Conservation (phyloP, 2,329 filamentous ascomycete genomes). For the Penicillium palitans region DNA sequence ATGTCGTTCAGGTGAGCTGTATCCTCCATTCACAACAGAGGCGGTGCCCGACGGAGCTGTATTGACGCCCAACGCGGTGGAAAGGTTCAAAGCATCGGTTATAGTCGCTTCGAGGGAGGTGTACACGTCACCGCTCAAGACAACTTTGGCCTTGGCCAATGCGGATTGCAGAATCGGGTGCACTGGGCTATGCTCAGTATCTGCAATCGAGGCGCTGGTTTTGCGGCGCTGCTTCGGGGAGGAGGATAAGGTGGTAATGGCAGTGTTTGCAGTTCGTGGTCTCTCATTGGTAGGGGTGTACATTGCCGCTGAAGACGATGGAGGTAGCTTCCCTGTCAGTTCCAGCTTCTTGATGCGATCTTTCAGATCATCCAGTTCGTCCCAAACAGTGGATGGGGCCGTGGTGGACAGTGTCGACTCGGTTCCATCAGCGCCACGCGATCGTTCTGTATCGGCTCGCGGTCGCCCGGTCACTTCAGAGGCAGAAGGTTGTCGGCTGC, state of each 20-base stretch:
- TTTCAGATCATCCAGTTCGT: conserved; percentile 93
- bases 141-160: conserved; percentile 71
- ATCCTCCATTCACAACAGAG: conserved; percentile 40
- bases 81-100: conserved; percentile 75
- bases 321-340: conserved; percentile 80
- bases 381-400: conserved; percentile 92
- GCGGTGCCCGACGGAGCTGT: conserved; percentile 58
- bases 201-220: conserved; percentile 42
- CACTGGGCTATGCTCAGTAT: conserved; percentile 53
- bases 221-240: conserved; percentile 74
- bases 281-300: conserved; percentile 74
- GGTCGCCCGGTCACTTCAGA: conserved; percentile 39
- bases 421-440: conserved; percentile 60
- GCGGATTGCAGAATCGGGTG: conserved; percentile 81
- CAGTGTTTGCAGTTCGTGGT: conserved; percentile 86
- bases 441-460: conserved; percentile 36
- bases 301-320: conserved; percentile 78
- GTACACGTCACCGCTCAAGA: conserved; percentile 71
- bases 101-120: conserved; percentile 77
- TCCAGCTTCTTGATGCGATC: conserved; percentile 89
- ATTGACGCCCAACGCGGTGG: conserved; percentile 72
- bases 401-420: conserved; percentile 87
- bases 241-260: conserved; percentile 83
- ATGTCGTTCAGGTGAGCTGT: conserved; percentile 69
- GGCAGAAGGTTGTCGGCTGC: conserved; percentile 37